Evolutionary conservation across 371 early-diverging fungal species (phyloP).

Genomic region (Chytridiales sp.): DNA sequence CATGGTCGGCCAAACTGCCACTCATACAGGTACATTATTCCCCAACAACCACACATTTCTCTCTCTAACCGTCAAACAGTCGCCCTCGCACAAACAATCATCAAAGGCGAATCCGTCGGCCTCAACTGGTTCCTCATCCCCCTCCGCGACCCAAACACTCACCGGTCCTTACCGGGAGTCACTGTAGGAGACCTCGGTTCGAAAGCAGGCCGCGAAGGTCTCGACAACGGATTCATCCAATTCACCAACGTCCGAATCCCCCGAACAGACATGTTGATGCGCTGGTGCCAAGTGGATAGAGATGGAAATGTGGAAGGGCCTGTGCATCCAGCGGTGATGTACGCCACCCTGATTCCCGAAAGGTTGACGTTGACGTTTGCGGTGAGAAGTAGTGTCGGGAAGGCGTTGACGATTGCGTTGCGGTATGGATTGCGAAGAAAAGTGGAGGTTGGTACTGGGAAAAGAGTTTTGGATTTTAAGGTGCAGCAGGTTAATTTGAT

Average conservation of each 20-base stretch:
- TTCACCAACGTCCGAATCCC: slow-evolving; percentile 79
- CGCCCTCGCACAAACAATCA: slow-evolving; percentile 79
- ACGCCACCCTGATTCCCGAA: slow-evolving; percentile 64
- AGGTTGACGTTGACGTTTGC: slow-evolving; percentile 50
- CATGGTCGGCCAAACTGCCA: slow-evolving; percentile 60
- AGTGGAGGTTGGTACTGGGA: slow-evolving; percentile 37
- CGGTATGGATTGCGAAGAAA: slow-evolving; percentile 57
- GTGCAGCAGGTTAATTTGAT: slow-evolving; percentile 60
- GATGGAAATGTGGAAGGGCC: slow-evolving; percentile 48
- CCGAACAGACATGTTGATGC: slow-evolving; percentile 74
- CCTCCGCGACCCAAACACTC: slow-evolving; percentile 70
- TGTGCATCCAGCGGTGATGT: slow-evolving; percentile 32
- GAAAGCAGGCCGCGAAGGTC: slow-evolving; percentile 69
- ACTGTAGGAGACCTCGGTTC: slow-evolving; percentile 85
- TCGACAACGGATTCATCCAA: slow-evolving; percentile 85
- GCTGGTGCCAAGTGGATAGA: slow-evolving; percentile 69
- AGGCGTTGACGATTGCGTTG: slow-evolving; percentile 62
- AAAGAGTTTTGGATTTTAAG: slow-evolving; percentile 71
- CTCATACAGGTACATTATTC: slow-evolving; percentile 48
- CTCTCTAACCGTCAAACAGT: slow-evolving; percentile 47
- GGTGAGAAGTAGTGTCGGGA: slow-evolving; percentile 46
- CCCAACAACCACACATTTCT: not conserved
- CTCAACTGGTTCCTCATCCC: slow-evolving; percentile 82
- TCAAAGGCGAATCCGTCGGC: slow-evolving; percentile 71
- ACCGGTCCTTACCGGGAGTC: slow-evolving; percentile 72